These are phyloP conservation scores for Morella rubra DNA, from an alignment of 306 rosid genomes.

Conservation along the genomic window DNA sequence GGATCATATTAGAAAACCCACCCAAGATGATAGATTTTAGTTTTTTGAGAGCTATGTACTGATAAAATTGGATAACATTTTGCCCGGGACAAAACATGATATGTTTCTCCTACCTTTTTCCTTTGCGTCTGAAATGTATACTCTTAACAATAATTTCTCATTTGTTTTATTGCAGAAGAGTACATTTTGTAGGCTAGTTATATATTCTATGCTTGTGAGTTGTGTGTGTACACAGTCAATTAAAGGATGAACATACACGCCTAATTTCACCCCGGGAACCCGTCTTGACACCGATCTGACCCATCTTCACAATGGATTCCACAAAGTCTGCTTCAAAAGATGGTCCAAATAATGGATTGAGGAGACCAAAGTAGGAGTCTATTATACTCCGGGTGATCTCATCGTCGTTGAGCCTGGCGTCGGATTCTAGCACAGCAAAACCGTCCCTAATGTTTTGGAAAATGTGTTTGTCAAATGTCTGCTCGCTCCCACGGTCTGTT, in stretches of 20 bases:
- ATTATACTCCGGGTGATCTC: conserved; percentile 38
- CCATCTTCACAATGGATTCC: conserved; percentile 64
- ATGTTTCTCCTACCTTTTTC: too few relatives aligned
- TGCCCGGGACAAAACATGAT: too few relatives aligned
- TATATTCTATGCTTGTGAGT: not conserved
- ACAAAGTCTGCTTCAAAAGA: conserved; percentile 64
- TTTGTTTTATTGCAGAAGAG: too few relatives aligned
- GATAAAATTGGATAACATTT: too few relatives aligned
- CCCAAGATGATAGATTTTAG: too few relatives aligned
- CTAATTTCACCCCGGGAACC: conserved; percentile 58
- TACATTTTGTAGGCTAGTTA: too few relatives aligned
- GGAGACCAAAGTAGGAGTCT: conserved; percentile 51
- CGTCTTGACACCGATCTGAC: conserved; percentile 76
- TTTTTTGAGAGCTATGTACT: too few relatives aligned
- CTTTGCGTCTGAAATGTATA: too few relatives aligned
- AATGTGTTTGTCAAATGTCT: conserved; percentile 52
- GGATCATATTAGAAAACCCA: too few relatives aligned
- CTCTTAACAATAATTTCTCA: too few relatives aligned
- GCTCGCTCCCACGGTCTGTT: conserved; percentile 54
- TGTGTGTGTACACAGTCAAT: conserved; percentile 6
- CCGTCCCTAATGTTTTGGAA: conserved; percentile 66
- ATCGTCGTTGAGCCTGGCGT: conserved; percentile 71
- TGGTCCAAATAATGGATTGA: conserved; percentile 47
- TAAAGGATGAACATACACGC: conserved; percentile 49
- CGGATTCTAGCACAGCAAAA: conserved; percentile 76